These are phyloP conservation scores for Cornus kousa DNA, from an alignment of 148 eudicot species.

Conservation along the genomic window DNA sequence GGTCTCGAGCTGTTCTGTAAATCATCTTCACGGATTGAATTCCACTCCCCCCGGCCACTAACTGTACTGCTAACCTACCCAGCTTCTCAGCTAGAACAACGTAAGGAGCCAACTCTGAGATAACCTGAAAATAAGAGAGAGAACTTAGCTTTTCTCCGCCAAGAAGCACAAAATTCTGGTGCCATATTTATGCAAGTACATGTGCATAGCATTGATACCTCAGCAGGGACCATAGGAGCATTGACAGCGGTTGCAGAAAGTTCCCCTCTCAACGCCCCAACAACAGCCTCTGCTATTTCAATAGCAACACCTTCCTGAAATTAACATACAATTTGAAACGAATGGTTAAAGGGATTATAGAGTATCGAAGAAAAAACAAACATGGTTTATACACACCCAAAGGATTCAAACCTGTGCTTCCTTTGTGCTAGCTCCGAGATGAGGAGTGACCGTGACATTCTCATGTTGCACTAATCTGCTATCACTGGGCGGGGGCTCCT, in stretches of 20 bases:
- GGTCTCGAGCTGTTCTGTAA: conserved; percentile 53
- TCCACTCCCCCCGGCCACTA: conserved; percentile 71
- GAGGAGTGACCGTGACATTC: conserved; percentile 75
- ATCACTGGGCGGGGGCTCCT: conserved; percentile 71
- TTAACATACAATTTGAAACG: neutral
- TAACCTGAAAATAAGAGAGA: conserved; percentile 28
- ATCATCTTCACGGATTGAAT: conserved; percentile 54
- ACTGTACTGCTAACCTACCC: conserved; percentile 64
- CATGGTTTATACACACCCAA: neutral
- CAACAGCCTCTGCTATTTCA: conserved; percentile 82
- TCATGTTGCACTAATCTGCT: conserved; percentile 65
- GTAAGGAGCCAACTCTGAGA: conserved; percentile 70
- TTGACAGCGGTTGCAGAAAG: conserved; percentile 84
- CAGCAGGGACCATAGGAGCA: conserved; percentile 80
- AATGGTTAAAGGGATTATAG: neutral
- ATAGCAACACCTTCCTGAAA: conserved; percentile 81
- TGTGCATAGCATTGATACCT: conserved; percentile 29
- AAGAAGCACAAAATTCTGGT: neutral
- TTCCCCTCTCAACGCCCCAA: conserved; percentile 70
- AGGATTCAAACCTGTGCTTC: conserved; percentile 64
- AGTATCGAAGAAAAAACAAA: neutral
- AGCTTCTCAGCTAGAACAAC: conserved; percentile 68
- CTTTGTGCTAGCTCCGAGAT: conserved; percentile 86
- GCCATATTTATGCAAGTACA: neutral
- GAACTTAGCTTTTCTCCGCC: neutral